Evolutionary conservation across 768 basidiomycete genomes (phyloP).

Genomic region (Calocera viscosa): DNA sequence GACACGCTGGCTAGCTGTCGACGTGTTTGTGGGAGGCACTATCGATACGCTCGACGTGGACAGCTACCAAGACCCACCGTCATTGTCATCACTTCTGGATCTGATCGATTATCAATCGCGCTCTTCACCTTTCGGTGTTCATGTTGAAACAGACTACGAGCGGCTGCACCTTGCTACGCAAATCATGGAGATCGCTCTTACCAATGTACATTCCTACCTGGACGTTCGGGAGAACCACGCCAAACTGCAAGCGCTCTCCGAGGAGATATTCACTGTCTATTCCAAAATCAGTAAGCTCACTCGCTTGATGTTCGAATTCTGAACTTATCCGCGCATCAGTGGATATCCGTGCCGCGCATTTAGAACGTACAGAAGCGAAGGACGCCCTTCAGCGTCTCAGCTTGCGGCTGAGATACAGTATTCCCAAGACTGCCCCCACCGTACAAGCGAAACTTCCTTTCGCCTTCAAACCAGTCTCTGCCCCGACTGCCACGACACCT

Average conservation of each 20-base stretch:
- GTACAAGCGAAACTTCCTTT: not conserved
- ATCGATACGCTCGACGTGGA: not conserved
- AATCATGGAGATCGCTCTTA: constrained; percentile 9
- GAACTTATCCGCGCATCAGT: constrained; percentile 29
- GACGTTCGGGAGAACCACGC: not conserved
- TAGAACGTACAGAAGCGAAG: constrained; percentile 65
- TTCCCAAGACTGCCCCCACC: not conserved
- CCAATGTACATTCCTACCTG: constrained; percentile 3
- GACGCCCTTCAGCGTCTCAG: constrained; percentile 51
- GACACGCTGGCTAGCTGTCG: not conserved
- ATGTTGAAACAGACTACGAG: constrained; percentile 5
- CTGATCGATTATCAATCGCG: not conserved
- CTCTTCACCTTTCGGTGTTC: constrained; percentile 9
- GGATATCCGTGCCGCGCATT: constrained; percentile 59
- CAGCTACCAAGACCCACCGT: not conserved
- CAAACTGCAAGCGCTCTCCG: not conserved
- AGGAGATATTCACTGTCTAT: not conserved
- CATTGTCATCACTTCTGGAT: not conserved
- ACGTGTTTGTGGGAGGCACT: not conserved
- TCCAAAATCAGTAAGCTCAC: constrained; percentile 4
- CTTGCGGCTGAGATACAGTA: constrained; percentile 44
- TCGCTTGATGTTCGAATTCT: not conserved
- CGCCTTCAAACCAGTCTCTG: not conserved
- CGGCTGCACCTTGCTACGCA: constrained; percentile 1
- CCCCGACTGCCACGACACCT: not conserved